Evolutionary conservation across 1,284 basidiomycete species (phyloP).

Genomic region (Trichosporon sp.): DNA sequence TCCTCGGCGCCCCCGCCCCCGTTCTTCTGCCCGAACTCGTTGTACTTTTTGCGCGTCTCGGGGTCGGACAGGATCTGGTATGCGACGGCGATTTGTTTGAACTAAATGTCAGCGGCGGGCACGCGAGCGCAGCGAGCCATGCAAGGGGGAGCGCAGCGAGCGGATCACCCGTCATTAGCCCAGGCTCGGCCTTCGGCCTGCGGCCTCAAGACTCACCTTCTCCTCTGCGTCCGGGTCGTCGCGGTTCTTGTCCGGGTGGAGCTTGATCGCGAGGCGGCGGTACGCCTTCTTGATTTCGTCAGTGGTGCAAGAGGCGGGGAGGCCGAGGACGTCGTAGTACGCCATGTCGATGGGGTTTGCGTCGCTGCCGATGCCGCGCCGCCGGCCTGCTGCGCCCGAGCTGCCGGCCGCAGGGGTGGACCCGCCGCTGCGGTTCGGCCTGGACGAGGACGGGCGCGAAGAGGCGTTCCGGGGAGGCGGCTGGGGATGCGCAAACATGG

Average conservation of each 20-base stretch:
- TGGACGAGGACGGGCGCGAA: background rate
- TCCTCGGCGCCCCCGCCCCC: constrained; percentile 44
- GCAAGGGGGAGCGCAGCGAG: background rate
- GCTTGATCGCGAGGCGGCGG: constrained; percentile 85
- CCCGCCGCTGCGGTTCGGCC: constrained; percentile 6
- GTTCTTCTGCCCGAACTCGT: constrained; percentile 62
- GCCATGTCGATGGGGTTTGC: constrained; percentile 81
- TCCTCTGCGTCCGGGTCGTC: constrained; percentile 89
- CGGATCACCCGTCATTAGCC: too few relatives aligned
- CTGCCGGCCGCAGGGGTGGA: background rate
- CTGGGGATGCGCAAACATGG: constrained; percentile 35
- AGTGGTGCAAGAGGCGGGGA: constrained; percentile 38
- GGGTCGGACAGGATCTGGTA: constrained; percentile 83
- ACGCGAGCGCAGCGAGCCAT: background rate
- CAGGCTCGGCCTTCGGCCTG: too few relatives aligned
- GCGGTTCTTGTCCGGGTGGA: constrained; percentile 66
- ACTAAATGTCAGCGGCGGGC: constrained; percentile 41
- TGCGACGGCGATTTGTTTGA: constrained; percentile 82
- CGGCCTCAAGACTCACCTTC: constrained; percentile 49
- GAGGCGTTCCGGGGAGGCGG: constrained; percentile 22
- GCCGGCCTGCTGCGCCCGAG: constrained; percentile 44
- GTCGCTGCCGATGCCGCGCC: constrained; percentile 71
- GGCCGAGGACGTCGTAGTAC: constrained; percentile 62
- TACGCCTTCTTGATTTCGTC: constrained; percentile 86
- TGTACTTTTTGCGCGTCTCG: constrained; percentile 80